Evolutionary conservation across 2,329 filamentous ascomycete genomes (phyloP).

Genomic region (Diplodia sapinea): DNA sequence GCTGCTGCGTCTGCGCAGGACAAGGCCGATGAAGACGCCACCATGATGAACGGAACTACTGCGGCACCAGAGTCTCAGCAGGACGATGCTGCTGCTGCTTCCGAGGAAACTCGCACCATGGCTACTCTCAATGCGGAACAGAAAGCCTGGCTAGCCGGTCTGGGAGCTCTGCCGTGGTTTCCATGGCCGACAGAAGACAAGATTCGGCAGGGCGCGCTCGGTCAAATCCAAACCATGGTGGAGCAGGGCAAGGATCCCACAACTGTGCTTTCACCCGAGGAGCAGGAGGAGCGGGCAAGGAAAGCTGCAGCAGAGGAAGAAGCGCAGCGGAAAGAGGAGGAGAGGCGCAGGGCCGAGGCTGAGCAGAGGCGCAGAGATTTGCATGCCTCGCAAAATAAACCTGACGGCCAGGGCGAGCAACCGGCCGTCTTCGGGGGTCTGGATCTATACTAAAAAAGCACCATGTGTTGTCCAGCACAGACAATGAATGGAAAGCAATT

Average conservation of each 20-base stretch:
- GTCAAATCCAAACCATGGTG: conserved; percentile 63
- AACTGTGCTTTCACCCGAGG: conserved; percentile 51
- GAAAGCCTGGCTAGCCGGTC: conserved; percentile 53
- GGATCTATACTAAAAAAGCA: conserved; percentile 20
- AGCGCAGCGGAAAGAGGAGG: conserved; percentile 47
- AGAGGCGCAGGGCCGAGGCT: conserved; percentile 44
- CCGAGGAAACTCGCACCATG: conserved; percentile 38
- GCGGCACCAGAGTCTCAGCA: conserved; percentile 34
- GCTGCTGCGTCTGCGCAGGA: conserved; percentile 35
- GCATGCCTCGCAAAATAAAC: conserved; percentile 5
- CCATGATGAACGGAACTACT: conserved; percentile 41
- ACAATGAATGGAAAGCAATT: too few species aligned
- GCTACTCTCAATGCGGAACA: conserved; percentile 42
- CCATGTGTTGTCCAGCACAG: neutral
- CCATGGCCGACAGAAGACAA: conserved; percentile 78
- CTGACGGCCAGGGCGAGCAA: conserved; percentile 20
- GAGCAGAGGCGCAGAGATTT: conserved; percentile 41
- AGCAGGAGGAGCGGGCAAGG: conserved; percentile 37
- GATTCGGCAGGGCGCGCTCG: conserved; percentile 72
- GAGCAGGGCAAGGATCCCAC: conserved; percentile 67
- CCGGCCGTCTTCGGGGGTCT: conserved; percentile 28
- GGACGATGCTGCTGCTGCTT: conserved; percentile 38
- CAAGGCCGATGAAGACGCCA: conserved; percentile 34
- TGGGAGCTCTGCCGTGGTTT: conserved; percentile 66
- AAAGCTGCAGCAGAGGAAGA: conserved; percentile 36